Conservation (phyloP, 73 alveolate species). For the Blepharisma japonicum region DNA sequence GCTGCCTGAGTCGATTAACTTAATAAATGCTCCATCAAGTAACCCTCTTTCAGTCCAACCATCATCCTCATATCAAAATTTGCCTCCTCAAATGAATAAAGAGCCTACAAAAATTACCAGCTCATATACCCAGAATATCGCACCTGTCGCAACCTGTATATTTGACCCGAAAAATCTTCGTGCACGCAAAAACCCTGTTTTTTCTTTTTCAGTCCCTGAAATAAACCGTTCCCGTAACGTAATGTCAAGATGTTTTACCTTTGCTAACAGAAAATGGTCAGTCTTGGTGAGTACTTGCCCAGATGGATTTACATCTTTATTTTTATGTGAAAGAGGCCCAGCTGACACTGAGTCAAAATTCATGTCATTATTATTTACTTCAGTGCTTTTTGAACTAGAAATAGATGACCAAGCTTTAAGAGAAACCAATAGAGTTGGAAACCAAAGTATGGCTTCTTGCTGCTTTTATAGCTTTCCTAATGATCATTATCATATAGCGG, state of each 20-base stretch:
- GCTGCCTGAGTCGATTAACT: not conserved
- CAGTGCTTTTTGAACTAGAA: constrained; percentile 20
- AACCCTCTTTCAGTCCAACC: no score
- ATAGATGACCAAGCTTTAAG: constrained; percentile 2
- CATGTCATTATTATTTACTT: not conserved
- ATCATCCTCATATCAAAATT: no score
- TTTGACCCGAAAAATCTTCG: not conserved
- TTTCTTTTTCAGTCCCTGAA: constrained; percentile 3
- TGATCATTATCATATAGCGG: constrained; percentile 4
- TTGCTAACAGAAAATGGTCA: not conserved
- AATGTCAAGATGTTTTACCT: not conserved
- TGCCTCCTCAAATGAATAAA: no score
- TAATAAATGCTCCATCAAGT: no score
- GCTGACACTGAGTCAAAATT: not conserved
- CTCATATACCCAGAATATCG: no score
- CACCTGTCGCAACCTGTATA: not conserved
- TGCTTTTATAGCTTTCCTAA: constrained; percentile 11
- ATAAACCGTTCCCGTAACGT: not conserved
- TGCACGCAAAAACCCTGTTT: not conserved
- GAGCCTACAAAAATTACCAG: no score
- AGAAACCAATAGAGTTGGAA: not conserved
- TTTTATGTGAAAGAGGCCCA: constrained; percentile 15
- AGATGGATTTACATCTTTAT: constrained; percentile 11
- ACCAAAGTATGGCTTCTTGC: not conserved
- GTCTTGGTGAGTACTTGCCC: not conserved